These are phyloP conservation scores for Vigna angularis DNA, from an alignment of 306 rosid genomes.

Conservation along the genomic window DNA sequence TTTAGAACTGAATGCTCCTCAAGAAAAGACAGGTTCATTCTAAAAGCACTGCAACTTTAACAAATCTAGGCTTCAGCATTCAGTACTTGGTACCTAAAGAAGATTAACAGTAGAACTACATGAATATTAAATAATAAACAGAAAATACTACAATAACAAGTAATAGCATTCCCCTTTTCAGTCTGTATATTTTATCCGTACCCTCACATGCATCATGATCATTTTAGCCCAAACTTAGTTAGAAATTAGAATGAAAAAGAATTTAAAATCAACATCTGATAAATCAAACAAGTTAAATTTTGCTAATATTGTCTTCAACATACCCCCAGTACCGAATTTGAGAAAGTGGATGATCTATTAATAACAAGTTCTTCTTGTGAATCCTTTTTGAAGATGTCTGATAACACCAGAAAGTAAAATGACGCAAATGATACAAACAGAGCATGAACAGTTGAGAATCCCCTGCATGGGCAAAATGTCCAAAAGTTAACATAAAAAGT, in stretches of 20 bases:
- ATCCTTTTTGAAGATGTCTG: constrained; percentile 66
- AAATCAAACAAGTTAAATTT: constrained; percentile 32
- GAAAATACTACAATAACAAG: constrained; percentile 7
- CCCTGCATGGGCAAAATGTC: constrained; percentile 60
- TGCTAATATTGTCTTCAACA: constrained; percentile 46
- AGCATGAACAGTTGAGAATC: constrained; percentile 92
- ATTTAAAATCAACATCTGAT: constrained; percentile 3
- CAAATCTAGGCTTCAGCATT: constrained; percentile 8
- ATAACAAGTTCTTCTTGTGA: constrained; percentile 55
- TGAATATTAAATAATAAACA: constrained; percentile 6
- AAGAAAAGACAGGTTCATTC: constrained; percentile 19
- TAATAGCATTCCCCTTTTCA: neutral
- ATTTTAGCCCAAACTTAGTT: neutral
- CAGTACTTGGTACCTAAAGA: constrained; percentile 10
- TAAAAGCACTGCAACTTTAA: constrained; percentile 14
- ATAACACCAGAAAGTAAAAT: constrained; percentile 64
- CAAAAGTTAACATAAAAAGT: constrained; percentile 27
- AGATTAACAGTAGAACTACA: neutral
- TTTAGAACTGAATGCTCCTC: constrained; percentile 7
- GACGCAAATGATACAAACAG: constrained; percentile 72
- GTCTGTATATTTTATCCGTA: constrained; percentile 21
- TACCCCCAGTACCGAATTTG: constrained; percentile 83
- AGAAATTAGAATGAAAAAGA: constrained; percentile 24
- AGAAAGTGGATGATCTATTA: constrained; percentile 73
- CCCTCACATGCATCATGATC: constrained; percentile 7